Evolutionary conservation across 441 rosid species (phyloP), one percentile per base, ranked within the genome.

Genomic region (Erysimum cheiri): DNA sequence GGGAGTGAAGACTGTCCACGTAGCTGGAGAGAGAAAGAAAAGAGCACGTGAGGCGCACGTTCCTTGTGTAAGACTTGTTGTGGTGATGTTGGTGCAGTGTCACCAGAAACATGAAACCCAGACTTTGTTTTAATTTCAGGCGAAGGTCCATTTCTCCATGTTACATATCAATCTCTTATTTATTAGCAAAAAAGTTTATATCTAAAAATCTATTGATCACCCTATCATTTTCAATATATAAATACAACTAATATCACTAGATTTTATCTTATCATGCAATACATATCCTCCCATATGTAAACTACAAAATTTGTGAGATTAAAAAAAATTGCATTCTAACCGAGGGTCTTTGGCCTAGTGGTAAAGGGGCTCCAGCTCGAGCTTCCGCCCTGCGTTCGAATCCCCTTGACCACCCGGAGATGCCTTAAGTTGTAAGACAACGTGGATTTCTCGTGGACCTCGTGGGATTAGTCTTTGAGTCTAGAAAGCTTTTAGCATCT

Each of bases 41-140:
- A 64, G 77, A 71, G 73, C 88, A 80, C 83, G 81, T 80, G 85
- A 71, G 70, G 31, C 60, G 82, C 83, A 78, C 85, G 68, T 62
- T 67, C 41, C 52, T 77, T 78, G 76, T 69, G 80, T 69, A 76
- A 78, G 79, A 58, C 50, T 57, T 70, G 75, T 75, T 63, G 74
- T 57, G 66, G 57, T 46, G 2, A 55, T 75, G 78, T 76, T 64
- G 63, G 67, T 50, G 79, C 72, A 76, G 67, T 49, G 79, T 70
- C 76, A 50, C 69, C 69, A 60, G 72, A 65, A 36, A 76, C 75
- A 64, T 76, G 75, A 64, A 70, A 57, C 72, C 58, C 59, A 58
- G 58, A 50, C 72, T 76, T 7, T 37, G 32, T 76, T 66, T 65
- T 53, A 65, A 52, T 76, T 66, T 60, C 73, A 76, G 80, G 76